These are phyloP conservation scores for Globisporangium carolinianum DNA, from an alignment of 352 stramenopile genomes.

Conservation along the genomic window DNA sequence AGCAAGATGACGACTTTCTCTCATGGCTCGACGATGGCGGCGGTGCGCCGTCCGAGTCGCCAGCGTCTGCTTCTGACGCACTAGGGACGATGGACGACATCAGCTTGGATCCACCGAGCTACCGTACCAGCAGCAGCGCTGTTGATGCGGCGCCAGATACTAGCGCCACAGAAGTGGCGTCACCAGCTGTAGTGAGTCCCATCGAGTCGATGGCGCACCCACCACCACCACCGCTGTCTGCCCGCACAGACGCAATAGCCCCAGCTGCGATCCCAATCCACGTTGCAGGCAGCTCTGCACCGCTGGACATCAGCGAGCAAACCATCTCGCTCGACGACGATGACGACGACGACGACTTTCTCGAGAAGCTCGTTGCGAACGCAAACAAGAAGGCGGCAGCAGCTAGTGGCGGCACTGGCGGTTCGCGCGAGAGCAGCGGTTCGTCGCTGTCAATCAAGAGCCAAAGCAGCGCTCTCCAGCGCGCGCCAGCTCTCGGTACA, in stretches of 20 bases:
- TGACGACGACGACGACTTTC: constrained; percentile 31
- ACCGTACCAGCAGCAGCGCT: not conserved
- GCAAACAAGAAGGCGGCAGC: constrained; percentile 30
- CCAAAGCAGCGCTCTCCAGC: constrained; percentile 24
- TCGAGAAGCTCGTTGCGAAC: constrained; percentile 56
- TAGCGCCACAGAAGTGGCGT: too few species aligned
- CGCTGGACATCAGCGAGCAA: constrained; percentile 5
- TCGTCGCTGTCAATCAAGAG: constrained; percentile 64
- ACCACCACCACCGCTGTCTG: too few species aligned
- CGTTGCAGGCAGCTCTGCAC: not conserved
- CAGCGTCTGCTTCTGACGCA: not conserved
- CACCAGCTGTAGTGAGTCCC: too few species aligned
- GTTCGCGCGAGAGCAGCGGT: constrained; percentile 48
- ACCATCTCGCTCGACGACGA: constrained; percentile 30
- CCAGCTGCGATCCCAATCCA: constrained; percentile 15
- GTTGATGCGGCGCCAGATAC: too few species aligned
- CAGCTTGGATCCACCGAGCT: constrained; percentile 3
- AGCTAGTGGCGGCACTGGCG: not conserved
- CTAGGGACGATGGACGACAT: constrained; percentile 12
- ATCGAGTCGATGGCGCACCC: not conserved
- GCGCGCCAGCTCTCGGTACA: constrained; percentile 11
- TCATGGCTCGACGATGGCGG: constrained; percentile 70
- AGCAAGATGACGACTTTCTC: constrained; percentile 63
- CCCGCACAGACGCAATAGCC: not conserved
- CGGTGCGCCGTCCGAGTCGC: not conserved